phyloP scores from a whole-genome alignment of 441 rosid species.

The Melastoma candidum region DNA sequence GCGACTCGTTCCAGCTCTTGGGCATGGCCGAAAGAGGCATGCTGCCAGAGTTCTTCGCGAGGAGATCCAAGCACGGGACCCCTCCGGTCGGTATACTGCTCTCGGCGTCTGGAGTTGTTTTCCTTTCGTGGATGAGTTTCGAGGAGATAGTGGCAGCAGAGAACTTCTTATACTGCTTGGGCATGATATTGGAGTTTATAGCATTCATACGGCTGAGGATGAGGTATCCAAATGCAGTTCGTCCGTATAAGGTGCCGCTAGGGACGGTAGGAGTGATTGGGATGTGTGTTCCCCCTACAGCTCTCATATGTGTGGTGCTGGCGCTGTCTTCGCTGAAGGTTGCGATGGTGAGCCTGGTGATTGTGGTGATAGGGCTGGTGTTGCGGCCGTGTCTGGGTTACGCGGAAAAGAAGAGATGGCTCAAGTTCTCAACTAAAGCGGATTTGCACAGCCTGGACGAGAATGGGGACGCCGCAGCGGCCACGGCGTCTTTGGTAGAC shows the following conservation, averaged over 20 bases:
- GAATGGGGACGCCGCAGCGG: neutral
- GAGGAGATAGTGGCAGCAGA: slow-evolving; percentile 8
- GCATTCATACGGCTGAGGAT: slow-evolving; percentile 8
- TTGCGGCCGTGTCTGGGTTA: neutral
- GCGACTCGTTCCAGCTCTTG: slow-evolving; percentile 9
- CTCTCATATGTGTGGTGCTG: neutral
- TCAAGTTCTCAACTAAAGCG: slow-evolving; percentile 2
- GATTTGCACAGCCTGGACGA: neutral
- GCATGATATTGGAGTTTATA: slow-evolving; percentile 9
- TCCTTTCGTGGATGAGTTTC: slow-evolving; percentile 8
- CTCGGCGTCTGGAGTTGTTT: slow-evolving; percentile 6
- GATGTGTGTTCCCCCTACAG: slow-evolving; percentile 7
- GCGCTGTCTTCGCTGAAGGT: slow-evolving; percentile 10
- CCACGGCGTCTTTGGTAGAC: slow-evolving; percentile 5
- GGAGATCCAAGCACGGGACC: slow-evolving; percentile 6
- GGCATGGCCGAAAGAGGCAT: slow-evolving; percentile 10
- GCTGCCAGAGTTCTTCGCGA: slow-evolving; percentile 5
- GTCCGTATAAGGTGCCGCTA: slow-evolving; percentile 1
- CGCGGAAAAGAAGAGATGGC: slow-evolving; percentile 3
- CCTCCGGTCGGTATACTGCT: slow-evolving; percentile 5
- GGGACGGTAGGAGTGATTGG: slow-evolving; percentile 4
- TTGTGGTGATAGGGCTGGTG: slow-evolving; percentile 4
- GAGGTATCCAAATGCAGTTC: neutral
- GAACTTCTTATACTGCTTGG: slow-evolving; percentile 9
- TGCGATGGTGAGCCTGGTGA: slow-evolving; percentile 4